Evolutionary conservation across 202 grass and related monocot species (phyloP), one percentile per base, ranked within the genome.

Genomic region (Sporobolus alterniflorus): DNA sequence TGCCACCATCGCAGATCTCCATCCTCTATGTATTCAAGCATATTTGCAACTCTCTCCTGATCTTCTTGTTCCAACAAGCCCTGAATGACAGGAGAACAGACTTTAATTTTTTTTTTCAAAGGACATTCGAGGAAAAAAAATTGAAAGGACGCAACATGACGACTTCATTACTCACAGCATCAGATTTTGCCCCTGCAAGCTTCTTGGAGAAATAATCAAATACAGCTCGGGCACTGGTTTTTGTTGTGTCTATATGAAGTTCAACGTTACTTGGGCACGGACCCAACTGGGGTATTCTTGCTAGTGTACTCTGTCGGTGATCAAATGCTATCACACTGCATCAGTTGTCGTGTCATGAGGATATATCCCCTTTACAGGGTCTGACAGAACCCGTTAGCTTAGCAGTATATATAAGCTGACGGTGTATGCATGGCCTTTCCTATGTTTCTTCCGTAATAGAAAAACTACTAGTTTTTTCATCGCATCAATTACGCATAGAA

Each of bases 281-380:
- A 65, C 88, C 78, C 42, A 88, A 76, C 46, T 82, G 64, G 40
- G 87, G 72, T 75, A 92, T 81, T 50, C 89, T 96, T 59, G 71
- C 74, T 62, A 88, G 36, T 43, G 93, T 87, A 75, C 69, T 87
- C 88, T 86, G 22, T n/a, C 87, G 91, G 79, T 94, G 96, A 82
- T 96, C 96, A 56, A 99, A 99, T 68, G 87, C 91, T 49, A 94
- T 88, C 29, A 96, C 89, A 47, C 96, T 98, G 91, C 71, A 85
- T 67, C 49, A 82, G 75, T 79, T 48, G 69, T 30, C 43, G 70
- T 69, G 50, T 56, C 48, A 63, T 17, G 5, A 44, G 20, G 26
- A 17, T 36, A 16, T 61, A 28, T 28, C 49, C 24, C 47, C 15
- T 31, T 32, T 21, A 80, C 8, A 75, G 63, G 69, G 34, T 47